Base-by-base conservation (phyloP, 352 stramenopile species). In the Aphanomyces euteiches region DNA sequence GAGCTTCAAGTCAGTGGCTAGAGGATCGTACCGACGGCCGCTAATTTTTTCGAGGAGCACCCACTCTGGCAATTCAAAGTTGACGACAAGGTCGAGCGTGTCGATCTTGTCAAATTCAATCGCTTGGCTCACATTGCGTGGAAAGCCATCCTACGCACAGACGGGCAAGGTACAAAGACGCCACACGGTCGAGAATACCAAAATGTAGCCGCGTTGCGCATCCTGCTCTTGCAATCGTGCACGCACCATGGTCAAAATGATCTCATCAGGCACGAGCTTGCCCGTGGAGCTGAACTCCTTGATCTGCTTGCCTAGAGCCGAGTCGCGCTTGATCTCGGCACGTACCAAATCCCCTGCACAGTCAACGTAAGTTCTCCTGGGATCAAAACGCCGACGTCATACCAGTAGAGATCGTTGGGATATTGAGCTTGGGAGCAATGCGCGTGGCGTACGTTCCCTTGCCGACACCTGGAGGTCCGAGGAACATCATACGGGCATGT, bases 21-120 rank as follows among this genome's bases (percentile, higher is more conserved):
- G 28, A 36, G 10, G 10, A 36, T 76, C 81, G 39, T 56, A 93
- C 85, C 88, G 79, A 39, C 90, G 79, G 4, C 90, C 90, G 54
- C 89, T 93, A 71, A 96, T 92, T 74, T 97, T 97, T 63, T 95
- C 89, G 5, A 82, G 73, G 37, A 97, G 79, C 47, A 96, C 95
- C 84, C 88, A 93, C 72, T 95, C 78, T 1, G 87, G 86, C 63
- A 97, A 65, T 59, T 93, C 85, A 57, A 97, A 93, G 77, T 97
- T 96, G 47, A 96, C 79, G 47, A 96, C 88, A 36, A 92, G 74
- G 70, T 96, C 88, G 21, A 96, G 76, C 38, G 83, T 74, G 6
- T 78, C 77, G 40, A 94, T 79, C 73, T 90, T 77, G 64, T 92
- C 81, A 72, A 97, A 94, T 39, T 81, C 82, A 47, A 95, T 75